Conservation (phyloP, 2,329 filamentous ascomycete species). For the Epichloe baconii region DNA sequence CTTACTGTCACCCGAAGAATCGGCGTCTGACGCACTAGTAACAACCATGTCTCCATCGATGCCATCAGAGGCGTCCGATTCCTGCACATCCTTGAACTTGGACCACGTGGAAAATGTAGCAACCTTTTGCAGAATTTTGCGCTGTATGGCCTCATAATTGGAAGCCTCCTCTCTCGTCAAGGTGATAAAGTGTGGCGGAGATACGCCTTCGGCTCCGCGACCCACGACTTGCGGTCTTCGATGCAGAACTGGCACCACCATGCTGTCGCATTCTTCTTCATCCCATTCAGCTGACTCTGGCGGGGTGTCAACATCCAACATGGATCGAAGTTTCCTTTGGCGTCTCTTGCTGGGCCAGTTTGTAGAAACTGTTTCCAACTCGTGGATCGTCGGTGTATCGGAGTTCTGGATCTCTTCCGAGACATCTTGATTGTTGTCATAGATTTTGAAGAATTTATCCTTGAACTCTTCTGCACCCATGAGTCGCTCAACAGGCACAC, state of each 20-base stretch:
- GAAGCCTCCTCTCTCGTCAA: constrained; percentile 59
- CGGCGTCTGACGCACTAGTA: constrained; percentile 48
- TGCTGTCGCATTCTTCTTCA: constrained; percentile 47
- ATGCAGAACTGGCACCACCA: constrained; percentile 62
- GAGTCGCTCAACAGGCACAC: constrained; percentile 51
- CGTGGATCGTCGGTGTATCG: constrained; percentile 56
- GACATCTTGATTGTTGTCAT: constrained; percentile 54
- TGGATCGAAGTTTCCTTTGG: constrained; percentile 34
- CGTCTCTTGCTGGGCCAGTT: constrained; percentile 52
- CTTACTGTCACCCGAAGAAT: constrained; percentile 55
- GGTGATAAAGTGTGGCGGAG: constrained; percentile 57
- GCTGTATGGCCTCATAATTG: constrained; percentile 56
- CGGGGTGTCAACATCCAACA: constrained; percentile 33
- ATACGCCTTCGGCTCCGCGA: constrained; percentile 17
- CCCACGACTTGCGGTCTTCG: constrained; percentile 27
- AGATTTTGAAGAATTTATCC: constrained; percentile 74
- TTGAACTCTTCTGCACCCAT: constrained; percentile 75
- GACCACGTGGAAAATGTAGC: constrained; percentile 62
- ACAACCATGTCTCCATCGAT: constrained; percentile 57
- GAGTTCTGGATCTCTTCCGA: constrained; percentile 59
- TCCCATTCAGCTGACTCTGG: constrained; percentile 39
- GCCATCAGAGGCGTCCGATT: constrained; percentile 34
- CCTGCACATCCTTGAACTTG: constrained; percentile 41
- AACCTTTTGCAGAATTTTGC: constrained; percentile 67
- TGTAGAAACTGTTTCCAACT: constrained; percentile 66